Evolutionary conservation across 1,139 yeast genomes (phyloP).

Genomic region (Taphrina betulina): DNA sequence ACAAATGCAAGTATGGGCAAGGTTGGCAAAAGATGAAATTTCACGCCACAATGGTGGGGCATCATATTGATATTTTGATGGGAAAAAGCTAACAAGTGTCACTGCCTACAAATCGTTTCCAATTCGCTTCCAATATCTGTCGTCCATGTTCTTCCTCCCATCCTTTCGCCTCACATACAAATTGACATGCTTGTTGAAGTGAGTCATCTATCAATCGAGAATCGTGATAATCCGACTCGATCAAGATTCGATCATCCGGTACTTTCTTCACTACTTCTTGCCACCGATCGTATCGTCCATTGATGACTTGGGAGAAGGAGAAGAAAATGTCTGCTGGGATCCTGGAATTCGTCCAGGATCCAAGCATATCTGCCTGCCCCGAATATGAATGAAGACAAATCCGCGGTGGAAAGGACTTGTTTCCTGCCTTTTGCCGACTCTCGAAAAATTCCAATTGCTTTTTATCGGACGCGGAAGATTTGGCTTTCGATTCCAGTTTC

Average conservation of each 20-base stretch:
- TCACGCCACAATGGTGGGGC: too few relatives aligned
- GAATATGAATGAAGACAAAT: constrained; percentile 79
- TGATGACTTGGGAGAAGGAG: constrained; percentile 65
- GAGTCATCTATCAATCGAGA: constrained; percentile 41
- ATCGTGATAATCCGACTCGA: constrained; percentile 55
- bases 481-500: constrained; percentile 12
- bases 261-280: constrained; percentile 43
- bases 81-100: too few relatives aligned
- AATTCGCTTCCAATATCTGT: constrained; percentile 6
- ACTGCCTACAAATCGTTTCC: constrained; percentile 13
- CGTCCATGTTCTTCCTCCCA: constrained; percentile 22
- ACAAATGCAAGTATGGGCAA: too few relatives aligned
- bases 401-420: constrained; percentile 40
- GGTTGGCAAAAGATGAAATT: too few relatives aligned
- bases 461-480: neutral
- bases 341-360: constrained; percentile 35
- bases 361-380: constrained; percentile 62
- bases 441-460: neutral
- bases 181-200: constrained; percentile 14
- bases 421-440: neutral
- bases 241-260: constrained; percentile 49
- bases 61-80: too few relatives aligned
- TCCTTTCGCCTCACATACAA: constrained; percentile 25
- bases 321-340: constrained; percentile 47
- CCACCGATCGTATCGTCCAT: constrained; percentile 45